These are phyloP conservation scores for Pythium phragmiticola DNA, from an alignment of 352 stramenopile genomes.

Conservation along the genomic window DNA sequence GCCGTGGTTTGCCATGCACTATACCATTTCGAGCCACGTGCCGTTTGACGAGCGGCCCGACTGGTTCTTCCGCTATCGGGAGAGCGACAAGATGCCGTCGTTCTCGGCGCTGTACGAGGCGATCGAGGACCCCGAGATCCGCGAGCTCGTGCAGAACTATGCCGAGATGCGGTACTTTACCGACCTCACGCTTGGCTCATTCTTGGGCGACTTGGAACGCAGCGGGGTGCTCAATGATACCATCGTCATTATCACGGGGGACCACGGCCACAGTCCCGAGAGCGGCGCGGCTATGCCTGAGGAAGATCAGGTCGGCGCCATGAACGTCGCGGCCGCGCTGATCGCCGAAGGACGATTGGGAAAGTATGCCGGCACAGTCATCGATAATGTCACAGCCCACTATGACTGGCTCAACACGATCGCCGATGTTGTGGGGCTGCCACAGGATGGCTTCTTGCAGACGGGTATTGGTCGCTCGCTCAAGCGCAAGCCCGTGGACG, in stretches of 20 bases:
- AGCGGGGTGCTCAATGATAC: conserved; percentile 63
- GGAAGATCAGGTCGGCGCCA: conserved; percentile 45
- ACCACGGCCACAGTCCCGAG: conserved; percentile 64
- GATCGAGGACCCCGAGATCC: conserved; percentile 34
- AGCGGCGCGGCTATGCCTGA: conserved; percentile 43
- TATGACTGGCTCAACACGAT: conserved; percentile 69
- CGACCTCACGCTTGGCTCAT: conserved; percentile 53
- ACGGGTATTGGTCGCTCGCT: conserved; percentile 56
- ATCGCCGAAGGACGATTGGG: conserved; percentile 56
- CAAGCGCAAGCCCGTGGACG: conserved; percentile 37
- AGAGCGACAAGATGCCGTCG: conserved; percentile 31
- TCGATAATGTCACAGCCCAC: conserved; percentile 45
- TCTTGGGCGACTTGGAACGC: conserved; percentile 54
- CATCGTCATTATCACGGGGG: conserved; percentile 60
- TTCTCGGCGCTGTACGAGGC: conserved; percentile 45
- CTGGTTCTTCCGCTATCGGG: conserved; percentile 52
- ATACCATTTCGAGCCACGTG: conserved; percentile 74
- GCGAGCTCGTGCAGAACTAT: conserved; percentile 53
- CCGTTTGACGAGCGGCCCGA: conserved; percentile 58
- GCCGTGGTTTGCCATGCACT: conserved; percentile 64
- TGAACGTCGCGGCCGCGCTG: conserved; percentile 46
- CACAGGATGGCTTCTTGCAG: conserved; percentile 49
- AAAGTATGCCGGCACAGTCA: conserved; percentile 32
- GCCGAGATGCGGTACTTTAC: conserved; percentile 67
- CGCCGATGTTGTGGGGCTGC: conserved; percentile 61